A percentile compares a stretch with the other conserved stretches of the same genome.
These are phyloP conservation scores for Botrytis elliptica DNA, from an alignment of 2,329 filamentous ascomycete genomes.

Conservation along the genomic window DNA sequence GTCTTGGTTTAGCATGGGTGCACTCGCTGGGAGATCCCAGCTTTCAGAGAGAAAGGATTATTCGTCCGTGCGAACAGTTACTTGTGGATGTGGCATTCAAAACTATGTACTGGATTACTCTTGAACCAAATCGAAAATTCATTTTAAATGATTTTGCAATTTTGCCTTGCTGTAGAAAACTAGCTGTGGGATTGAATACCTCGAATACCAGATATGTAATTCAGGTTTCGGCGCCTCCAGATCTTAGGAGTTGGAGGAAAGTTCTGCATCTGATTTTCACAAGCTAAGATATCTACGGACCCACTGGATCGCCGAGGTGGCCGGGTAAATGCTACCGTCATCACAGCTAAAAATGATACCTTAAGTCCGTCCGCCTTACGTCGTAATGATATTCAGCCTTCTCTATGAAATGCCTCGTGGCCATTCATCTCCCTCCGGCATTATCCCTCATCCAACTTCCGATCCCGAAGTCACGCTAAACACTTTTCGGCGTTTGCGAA, in stretches of 20 bases:
- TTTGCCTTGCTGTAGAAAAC: neutral
- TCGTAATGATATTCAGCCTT: neutral
- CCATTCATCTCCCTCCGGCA: neutral
- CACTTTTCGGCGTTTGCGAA: neutral
- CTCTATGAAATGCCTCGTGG: neutral
- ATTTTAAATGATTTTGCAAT: neutral
- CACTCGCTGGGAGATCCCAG: neutral
- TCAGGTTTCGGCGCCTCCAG: neutral
- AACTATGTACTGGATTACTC: neutral
- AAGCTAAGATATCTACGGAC: neutral
- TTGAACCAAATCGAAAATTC: no score
- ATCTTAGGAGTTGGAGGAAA: neutral
- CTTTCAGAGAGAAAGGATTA: neutral
- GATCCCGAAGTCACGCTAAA: neutral
- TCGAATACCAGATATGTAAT: neutral
- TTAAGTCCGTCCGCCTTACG: conserved; percentile 2
- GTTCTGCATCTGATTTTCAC: neutral
- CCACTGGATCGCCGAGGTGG: neutral
- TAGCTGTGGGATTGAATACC: neutral
- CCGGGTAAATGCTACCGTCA: neutral
- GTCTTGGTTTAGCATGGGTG: neutral
- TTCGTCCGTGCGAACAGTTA: neutral
- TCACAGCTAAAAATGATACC: neutral
- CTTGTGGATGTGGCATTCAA: neutral
- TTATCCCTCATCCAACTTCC: neutral